These are phyloP conservation scores for Metschnikowia koreensis DNA, from an alignment of 805 yeast species.

Conservation along the genomic window DNA sequence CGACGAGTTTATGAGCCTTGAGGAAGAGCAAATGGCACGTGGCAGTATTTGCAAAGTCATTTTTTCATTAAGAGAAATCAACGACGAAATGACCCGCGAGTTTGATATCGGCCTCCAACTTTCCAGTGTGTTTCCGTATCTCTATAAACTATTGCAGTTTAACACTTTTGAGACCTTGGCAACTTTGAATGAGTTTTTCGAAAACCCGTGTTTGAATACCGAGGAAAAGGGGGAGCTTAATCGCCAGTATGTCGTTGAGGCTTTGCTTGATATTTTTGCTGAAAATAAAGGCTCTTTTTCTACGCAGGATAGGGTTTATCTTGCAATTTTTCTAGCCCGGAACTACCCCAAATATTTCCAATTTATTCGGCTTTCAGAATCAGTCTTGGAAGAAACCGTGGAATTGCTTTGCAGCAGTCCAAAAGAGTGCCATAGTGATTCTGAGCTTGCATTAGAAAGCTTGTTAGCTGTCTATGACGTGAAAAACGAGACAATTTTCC, in stretches of 20 bases:
- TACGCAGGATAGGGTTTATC: constrained; percentile 26
- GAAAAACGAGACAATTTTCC: constrained; percentile 45
- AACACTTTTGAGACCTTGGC: constrained; percentile 62
- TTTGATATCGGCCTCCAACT: neutral
- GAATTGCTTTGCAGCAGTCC: constrained; percentile 46
- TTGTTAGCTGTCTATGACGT: constrained; percentile 68
- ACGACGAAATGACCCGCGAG: neutral
- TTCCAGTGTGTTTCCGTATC: constrained; percentile 55
- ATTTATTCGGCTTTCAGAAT: constrained; percentile 70
- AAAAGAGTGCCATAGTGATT: constrained; percentile 46
- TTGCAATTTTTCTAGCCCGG: constrained; percentile 73
- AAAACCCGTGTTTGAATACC: constrained; percentile 72
- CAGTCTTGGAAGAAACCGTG: constrained; percentile 48
- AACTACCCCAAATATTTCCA: constrained; percentile 85
- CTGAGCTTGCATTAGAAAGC: constrained; percentile 75
- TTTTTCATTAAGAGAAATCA: constrained; percentile 38
- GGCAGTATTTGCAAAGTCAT: constrained; percentile 13
- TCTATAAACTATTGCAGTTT: constrained; percentile 53
- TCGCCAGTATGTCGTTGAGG: constrained; percentile 77
- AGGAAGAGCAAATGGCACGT: constrained; percentile 13
- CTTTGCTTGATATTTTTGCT: constrained; percentile 58
- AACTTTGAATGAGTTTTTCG: constrained; percentile 78
- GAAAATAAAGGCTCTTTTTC: constrained; percentile 26
- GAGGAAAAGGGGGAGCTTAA: constrained; percentile 48
- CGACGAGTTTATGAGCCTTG: constrained; percentile 44